Evolutionary conservation across 768 basidiomycete genomes (phyloP).

Genomic region (Podaxis sp.): DNA sequence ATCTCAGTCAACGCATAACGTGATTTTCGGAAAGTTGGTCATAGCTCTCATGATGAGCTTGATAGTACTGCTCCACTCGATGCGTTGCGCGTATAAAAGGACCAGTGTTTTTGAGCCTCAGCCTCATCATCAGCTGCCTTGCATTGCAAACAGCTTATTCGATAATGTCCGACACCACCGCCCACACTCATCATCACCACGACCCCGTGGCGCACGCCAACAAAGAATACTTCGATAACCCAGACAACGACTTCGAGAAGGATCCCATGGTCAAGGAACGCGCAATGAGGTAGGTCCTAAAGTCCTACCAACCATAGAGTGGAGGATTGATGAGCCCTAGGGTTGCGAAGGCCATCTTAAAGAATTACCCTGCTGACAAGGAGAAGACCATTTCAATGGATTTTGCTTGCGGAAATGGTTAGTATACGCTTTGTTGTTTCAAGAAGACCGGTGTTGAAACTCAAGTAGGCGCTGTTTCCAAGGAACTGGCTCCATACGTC

Average conservation of each 20-base stretch:
- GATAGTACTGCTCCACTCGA: background rate
- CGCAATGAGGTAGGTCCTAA: background rate
- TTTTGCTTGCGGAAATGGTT: background rate
- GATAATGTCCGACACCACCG: background rate
- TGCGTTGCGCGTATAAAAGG: background rate
- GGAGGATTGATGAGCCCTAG: background rate
- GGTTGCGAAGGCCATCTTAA: background rate
- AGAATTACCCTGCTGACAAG: conserved; percentile 21
- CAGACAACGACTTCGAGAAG: background rate
- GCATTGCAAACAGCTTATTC: background rate
- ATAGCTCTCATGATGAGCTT: background rate
- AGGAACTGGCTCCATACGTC: conserved; percentile 51
- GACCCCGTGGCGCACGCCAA: background rate
- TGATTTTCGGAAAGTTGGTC: background rate
- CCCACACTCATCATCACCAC: background rate
- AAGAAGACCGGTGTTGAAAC: background rate
- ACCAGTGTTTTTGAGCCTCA: background rate
- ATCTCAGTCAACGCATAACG: background rate
- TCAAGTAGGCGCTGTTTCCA: conserved; percentile 12
- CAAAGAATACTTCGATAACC: background rate
- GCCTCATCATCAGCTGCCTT: background rate
- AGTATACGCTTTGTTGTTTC: background rate
- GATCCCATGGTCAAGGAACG: background rate
- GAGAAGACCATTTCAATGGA: background rate
- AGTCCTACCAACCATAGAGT: background rate